phyloP scores from a whole-genome alignment of 2,329 filamentous ascomycete genomes.

The Pseudogymnoascus sp. region DNA sequence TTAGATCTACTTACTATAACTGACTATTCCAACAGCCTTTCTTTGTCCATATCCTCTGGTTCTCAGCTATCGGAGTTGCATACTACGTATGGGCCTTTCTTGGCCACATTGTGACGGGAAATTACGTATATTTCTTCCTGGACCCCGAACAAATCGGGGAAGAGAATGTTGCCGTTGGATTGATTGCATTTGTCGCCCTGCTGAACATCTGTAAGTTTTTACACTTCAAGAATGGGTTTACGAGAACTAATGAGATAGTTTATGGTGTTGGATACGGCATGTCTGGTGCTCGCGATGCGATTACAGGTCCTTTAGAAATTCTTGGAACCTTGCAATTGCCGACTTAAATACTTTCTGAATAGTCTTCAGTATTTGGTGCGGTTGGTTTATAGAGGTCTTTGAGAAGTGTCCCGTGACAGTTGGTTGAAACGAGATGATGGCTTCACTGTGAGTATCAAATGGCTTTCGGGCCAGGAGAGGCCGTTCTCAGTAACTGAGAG shows the following conservation, averaged over 20 bases:
- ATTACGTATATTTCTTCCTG: slow-evolving; percentile 29
- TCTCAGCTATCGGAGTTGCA: slow-evolving; percentile 21
- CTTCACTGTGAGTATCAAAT: not conserved
- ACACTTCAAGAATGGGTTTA: not conserved
- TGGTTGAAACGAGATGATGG: not conserved
- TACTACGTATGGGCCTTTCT: slow-evolving; percentile 30
- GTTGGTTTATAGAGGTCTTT: not conserved
- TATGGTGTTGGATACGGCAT: slow-evolving; percentile 22
- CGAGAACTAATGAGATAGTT: slow-evolving; percentile 13
- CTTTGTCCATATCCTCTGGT: slow-evolving; percentile 21
- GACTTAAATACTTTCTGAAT: not conserved
- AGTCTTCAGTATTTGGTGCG: not conserved
- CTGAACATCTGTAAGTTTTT: slow-evolving; percentile 23
- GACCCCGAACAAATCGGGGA: slow-evolving; percentile 26
- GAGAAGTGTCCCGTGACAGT: not conserved
- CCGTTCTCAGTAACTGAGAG: not conserved
- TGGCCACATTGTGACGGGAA: slow-evolving; percentile 24
- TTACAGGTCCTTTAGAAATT: not conserved
- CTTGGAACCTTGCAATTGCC: not conserved
- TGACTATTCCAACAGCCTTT: slow-evolving; percentile 21
- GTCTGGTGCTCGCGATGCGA: slow-evolving; percentile 21
- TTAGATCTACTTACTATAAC: not conserved
- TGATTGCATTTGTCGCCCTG: slow-evolving; percentile 21
- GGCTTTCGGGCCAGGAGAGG: not conserved
- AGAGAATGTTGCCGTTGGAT: slow-evolving; percentile 23